Evolutionary conservation across 768 basidiomycete species (phyloP).

Genomic region (Russula emetica): DNA sequence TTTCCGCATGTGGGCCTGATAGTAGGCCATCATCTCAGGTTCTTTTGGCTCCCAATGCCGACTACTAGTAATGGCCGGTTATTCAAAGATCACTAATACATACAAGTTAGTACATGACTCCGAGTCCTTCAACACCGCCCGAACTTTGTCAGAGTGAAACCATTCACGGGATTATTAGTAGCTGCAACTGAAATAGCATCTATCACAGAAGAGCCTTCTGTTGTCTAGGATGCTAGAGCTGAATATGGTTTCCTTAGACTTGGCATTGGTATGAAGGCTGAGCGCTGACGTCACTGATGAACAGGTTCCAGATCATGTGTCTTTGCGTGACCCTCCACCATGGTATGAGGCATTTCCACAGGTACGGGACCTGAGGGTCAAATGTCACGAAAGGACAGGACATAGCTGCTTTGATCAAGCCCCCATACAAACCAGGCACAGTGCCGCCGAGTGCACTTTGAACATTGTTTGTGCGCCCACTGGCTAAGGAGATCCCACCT

Average conservation of each 20-base stretch:
- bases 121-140: neutral
- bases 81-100: neutral
- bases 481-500: neutral
- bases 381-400: neutral
- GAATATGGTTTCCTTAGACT: neutral
- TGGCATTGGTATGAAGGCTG: too few species aligned
- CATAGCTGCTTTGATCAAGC: neutral
- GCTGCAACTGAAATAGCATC: neutral
- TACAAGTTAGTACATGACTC: neutral
- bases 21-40: too few species aligned
- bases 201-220: too few species aligned
- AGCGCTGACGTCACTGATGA: neutral
- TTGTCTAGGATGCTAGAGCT: neutral
- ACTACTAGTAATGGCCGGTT: neutral
- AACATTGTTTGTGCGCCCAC: neutral
- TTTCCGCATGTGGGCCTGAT: too few species aligned
- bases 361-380: too few species aligned
- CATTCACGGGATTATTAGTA: neutral
- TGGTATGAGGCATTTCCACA: neutral
- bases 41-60: too few species aligned
- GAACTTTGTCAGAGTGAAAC: neutral
- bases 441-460: neutral
- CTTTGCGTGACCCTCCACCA: neutral
- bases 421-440: neutral
- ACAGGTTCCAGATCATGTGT: neutral